Evolutionary conservation across 768 basidiomycete species (phyloP).

Genomic region (Tricholomella constricta): DNA sequence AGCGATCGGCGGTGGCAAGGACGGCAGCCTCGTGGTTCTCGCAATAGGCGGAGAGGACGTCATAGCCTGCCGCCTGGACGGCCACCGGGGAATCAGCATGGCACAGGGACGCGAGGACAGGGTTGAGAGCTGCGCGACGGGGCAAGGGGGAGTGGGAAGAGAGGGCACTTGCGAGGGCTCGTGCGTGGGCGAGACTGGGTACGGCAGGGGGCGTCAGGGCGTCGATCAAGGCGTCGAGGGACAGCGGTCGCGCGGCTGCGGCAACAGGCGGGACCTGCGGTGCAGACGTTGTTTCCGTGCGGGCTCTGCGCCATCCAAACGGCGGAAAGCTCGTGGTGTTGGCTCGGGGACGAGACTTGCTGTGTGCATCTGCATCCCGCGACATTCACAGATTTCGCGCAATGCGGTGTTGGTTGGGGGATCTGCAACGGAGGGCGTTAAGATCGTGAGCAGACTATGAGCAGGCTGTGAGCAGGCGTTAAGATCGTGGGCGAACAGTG

Average conservation of each 20-base stretch:
- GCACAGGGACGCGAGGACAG: conserved; percentile 65
- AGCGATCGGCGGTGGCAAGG: conserved; percentile 56
- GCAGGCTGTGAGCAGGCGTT: background rate
- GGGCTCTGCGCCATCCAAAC: conserved; percentile 29
- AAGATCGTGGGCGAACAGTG: background rate
- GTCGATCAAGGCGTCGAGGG: conserved; percentile 43
- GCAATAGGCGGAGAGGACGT: conserved; percentile 71
- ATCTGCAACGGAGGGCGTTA: background rate
- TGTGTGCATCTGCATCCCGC: conserved; percentile 28
- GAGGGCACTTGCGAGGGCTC: conserved; percentile 55
- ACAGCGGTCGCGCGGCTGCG: conserved; percentile 30
- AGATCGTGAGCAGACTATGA: background rate
- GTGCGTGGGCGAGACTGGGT: conserved; percentile 66
- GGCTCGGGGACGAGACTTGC: conserved; percentile 30
- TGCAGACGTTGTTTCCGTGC: conserved; percentile 19
- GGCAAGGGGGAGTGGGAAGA: conserved; percentile 58
- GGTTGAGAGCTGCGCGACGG: conserved; percentile 50
- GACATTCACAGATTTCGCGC: conserved; percentile 27
- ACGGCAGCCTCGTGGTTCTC: conserved; percentile 53
- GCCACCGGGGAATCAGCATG: conserved; percentile 50
- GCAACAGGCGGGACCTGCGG: conserved; percentile 16
- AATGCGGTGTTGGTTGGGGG: background rate
- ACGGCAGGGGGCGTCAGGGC: conserved; percentile 58
- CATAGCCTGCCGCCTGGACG: conserved; percentile 69
- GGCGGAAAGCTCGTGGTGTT: conserved; percentile 37